Conservation (phyloP, 331 rosid genomes). For the Telfairia occidentalis region DNA sequence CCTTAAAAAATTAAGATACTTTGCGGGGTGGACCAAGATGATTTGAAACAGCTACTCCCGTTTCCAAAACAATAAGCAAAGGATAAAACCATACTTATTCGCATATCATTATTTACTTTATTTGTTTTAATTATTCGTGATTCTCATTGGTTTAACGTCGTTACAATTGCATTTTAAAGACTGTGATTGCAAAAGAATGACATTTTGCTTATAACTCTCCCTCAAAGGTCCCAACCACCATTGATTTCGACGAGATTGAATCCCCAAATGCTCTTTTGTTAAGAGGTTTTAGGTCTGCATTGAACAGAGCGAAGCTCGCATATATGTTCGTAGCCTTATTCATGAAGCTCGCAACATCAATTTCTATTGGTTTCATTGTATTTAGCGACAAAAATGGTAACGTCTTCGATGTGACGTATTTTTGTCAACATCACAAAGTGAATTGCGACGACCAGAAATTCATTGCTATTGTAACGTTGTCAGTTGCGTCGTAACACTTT, state of each 20-base stretch:
- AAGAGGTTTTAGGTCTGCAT: conserved; percentile 17
- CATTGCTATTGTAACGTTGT: too few species aligned
- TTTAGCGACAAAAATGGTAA: too few species aligned
- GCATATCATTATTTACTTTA: background rate
- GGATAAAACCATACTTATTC: conserved; percentile 34
- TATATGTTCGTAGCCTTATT: conserved; percentile 31
- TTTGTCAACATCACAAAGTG: too few species aligned
- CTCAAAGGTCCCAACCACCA: conserved; percentile 23
- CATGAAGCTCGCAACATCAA: too few species aligned
- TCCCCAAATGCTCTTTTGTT: conserved; percentile 44
- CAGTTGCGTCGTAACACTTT: too few species aligned
- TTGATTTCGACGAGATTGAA: conserved; percentile 31
- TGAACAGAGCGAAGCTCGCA: conserved; percentile 24
- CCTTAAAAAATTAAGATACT: conserved; percentile 55
- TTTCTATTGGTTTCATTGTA: too few species aligned
- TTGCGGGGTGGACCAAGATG: conserved; percentile 63
- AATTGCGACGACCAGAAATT: too few species aligned
- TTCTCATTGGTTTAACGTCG: background rate
- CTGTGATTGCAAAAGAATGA: conserved; percentile 34
- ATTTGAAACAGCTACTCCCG: conserved; percentile 52
- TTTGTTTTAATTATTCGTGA: background rate
- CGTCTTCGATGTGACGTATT: too few species aligned
- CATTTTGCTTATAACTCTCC: conserved; percentile 66
- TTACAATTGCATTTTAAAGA: conserved; percentile 22
- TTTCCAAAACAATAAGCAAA: conserved; percentile 46